These are phyloP conservation scores for Leptographium lundbergii DNA, from an alignment of 2,329 filamentous ascomycete species.

Conservation along the genomic window DNA sequence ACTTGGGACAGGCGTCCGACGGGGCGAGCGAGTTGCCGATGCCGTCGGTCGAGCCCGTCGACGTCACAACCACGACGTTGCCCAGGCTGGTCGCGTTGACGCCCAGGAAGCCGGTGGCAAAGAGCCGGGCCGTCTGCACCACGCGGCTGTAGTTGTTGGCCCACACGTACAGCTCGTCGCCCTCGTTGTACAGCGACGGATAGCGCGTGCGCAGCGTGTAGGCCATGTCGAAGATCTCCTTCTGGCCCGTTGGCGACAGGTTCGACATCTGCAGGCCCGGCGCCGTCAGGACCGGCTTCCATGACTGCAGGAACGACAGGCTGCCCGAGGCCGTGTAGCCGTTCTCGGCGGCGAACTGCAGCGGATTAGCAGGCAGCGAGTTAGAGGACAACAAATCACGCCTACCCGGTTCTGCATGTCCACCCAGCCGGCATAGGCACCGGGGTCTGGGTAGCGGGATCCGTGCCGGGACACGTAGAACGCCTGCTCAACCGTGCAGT, in stretches of 20 bases:
- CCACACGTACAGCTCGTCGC: conserved; percentile 45
- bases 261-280: conserved; percentile 44
- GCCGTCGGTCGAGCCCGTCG: conserved; percentile 33
- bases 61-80: conserved; percentile 45
- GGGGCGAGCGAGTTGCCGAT: conserved; percentile 51
- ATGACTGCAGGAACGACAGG: conserved; percentile 43
- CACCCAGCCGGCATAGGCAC: conserved; percentile 46
- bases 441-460: conserved; percentile 47
- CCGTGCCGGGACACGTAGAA: conserved; percentile 49
- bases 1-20: conserved; percentile 50
- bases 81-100: conserved; percentile 38
- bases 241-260: conserved; percentile 48
- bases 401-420: conserved; percentile 29
- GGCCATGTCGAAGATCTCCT: conserved; percentile 45
- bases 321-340: conserved; percentile 37
- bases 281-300: conserved; percentile 44
- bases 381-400: background rate
- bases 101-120: conserved; percentile 48
- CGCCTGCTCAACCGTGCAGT: conserved; percentile 47
- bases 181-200: conserved; percentile 35
- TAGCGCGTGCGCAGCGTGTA: conserved; percentile 36
- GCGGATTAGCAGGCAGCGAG: background rate
- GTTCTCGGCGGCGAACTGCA: conserved; percentile 37
- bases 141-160: conserved; percentile 54
- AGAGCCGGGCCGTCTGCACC: conserved; percentile 48